Conservation (phyloP, 2,329 filamentous ascomycete species). For the Gaeumannomyces tritici region DNA sequence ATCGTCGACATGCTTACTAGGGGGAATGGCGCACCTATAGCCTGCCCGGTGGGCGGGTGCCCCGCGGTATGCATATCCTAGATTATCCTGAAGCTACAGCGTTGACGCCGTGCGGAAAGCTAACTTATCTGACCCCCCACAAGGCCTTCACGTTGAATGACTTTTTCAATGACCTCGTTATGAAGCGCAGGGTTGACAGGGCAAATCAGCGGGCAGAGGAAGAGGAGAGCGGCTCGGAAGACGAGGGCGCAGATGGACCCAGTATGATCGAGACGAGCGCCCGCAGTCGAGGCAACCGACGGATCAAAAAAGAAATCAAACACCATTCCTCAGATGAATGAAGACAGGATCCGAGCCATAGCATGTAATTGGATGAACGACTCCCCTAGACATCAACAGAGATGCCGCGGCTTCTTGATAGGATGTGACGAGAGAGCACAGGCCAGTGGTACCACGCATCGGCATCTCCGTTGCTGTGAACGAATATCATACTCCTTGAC, state of each 20-base stretch:
- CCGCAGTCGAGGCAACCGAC: background rate
- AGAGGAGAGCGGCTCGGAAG: background rate
- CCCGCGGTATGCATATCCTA: slow-evolving; percentile 32
- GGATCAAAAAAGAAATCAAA: background rate
- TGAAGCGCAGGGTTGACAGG: slow-evolving; percentile 49
- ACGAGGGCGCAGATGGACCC: slow-evolving; percentile 1
- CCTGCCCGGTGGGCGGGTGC: slow-evolving; percentile 60
- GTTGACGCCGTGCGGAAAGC: background rate
- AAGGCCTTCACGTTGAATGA: slow-evolving; percentile 42
- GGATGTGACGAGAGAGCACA: no score
- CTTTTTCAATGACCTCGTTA: slow-evolving; percentile 44
- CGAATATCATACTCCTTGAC: no score
- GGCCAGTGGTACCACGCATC: no score
- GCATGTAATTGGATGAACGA: no score
- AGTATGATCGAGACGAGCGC: slow-evolving; percentile 1
- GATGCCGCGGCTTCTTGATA: no score
- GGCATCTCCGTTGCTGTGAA: no score
- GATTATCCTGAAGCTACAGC: background rate
- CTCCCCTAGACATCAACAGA: no score
- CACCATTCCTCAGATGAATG: background rate
- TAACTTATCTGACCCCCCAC: background rate
- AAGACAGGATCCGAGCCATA: background rate
- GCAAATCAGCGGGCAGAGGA: slow-evolving; percentile 23
- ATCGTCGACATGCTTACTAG: slow-evolving; percentile 43
- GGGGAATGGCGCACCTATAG: slow-evolving; percentile 17